Evolutionary conservation across 768 basidiomycete genomes (phyloP).

Genomic region (Suillus variegatus): DNA sequence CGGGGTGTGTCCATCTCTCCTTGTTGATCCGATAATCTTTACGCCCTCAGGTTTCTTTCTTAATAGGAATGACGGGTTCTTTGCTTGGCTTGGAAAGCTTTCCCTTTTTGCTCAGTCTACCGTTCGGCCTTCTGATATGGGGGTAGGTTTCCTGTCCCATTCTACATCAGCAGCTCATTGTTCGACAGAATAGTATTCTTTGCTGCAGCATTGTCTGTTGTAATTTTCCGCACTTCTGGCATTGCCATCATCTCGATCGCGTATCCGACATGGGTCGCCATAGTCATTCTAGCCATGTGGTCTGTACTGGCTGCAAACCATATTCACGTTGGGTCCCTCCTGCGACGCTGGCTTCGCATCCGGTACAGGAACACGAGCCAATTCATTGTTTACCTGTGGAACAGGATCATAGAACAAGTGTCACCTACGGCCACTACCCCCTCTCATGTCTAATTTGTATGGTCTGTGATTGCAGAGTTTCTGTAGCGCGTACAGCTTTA

Average conservation of each 20-base stretch:
- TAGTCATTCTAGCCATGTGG: slow-evolving; percentile 4
- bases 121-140: slow-evolving; percentile 33
- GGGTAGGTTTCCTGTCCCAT: slow-evolving; percentile 19
- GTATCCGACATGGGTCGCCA: slow-evolving; percentile 1
- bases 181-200: slow-evolving; percentile 24
- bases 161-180: background rate
- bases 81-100: slow-evolving; percentile 27
- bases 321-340: background rate
- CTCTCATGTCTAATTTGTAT: background rate
- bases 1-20: slow-evolving; percentile 25
- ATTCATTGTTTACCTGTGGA: background rate
- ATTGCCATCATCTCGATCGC: slow-evolving; percentile 14
- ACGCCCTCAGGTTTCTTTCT: slow-evolving; percentile 26
- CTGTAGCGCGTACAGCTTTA: background rate
- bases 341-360: too few species aligned
- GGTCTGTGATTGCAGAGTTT: background rate
- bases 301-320: background rate
- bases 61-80: slow-evolving; percentile 12
- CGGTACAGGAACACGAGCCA: too few species aligned
- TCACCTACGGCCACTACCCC: background rate
- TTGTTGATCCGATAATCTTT: background rate
- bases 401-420: background rate
- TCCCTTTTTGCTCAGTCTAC: slow-evolving; percentile 34
- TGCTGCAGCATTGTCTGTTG: slow-evolving; percentile 23
- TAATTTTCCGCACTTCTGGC: slow-evolving; percentile 25